A percentile compares a stretch with the other conserved stretches of the same genome.
phyloP scores from a whole-genome alignment of 352 stramenopile genomes.

The Globisporangium iwayamae region DNA sequence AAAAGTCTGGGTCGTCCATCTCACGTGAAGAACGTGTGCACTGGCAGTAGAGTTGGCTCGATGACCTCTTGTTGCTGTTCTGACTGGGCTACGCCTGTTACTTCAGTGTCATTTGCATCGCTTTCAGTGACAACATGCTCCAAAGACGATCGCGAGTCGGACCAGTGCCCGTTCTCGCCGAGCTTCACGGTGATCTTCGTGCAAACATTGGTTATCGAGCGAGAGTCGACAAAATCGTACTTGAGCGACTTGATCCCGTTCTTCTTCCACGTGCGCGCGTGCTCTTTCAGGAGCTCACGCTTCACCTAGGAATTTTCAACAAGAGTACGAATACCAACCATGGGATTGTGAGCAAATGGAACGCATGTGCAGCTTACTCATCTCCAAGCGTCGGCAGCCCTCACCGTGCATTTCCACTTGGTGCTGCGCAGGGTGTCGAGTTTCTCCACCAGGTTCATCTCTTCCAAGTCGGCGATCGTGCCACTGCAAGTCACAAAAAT shows the following conservation, averaged over 20 bases:
- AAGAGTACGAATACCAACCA: not conserved
- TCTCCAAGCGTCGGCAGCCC: not conserved
- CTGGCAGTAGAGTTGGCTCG: not conserved
- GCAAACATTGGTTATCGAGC: constrained; percentile 33
- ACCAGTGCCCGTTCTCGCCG: constrained; percentile 46
- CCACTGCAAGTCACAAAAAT: constrained; percentile 24
- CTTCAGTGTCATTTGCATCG: not conserved
- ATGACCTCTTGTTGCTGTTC: not conserved
- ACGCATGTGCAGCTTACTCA: not conserved
- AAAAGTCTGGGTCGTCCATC: not conserved
- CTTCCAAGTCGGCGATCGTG: constrained; percentile 44
- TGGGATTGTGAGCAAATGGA: not conserved
- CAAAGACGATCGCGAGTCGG: constrained; percentile 48
- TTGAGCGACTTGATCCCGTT: constrained; percentile 41
- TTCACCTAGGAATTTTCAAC: constrained; percentile 27
- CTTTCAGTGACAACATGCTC: constrained; percentile 9
- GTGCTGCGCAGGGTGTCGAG: constrained; percentile 30
- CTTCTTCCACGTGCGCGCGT: constrained; percentile 48
- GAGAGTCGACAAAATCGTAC: constrained; percentile 43
- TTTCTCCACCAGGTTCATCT: constrained; percentile 39
- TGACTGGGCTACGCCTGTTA: not conserved
- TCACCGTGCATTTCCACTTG: constrained; percentile 49
- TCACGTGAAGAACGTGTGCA: constrained; percentile 2
- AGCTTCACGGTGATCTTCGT: constrained; percentile 50
- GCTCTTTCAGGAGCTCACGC: constrained; percentile 46